Evolutionary conservation across 495 filamentous ascomycete species (phyloP).

Genomic region (Cercophora samala): DNA sequence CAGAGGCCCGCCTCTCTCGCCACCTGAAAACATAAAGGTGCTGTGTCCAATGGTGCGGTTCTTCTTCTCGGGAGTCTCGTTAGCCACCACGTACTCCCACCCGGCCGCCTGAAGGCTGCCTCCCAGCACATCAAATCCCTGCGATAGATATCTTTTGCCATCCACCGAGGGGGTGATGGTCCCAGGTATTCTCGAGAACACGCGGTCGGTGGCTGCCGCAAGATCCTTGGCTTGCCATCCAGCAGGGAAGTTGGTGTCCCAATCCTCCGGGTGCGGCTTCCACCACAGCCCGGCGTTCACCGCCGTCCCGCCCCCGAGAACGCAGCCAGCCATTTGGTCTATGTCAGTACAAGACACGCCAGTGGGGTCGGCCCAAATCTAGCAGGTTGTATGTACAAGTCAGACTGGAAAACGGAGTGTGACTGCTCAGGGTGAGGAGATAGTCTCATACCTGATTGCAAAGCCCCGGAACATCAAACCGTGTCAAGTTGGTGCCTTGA

Average conservation of each 20-base stretch:
- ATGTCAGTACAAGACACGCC: conserved; percentile 63
- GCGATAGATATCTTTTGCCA: conserved; percentile 61
- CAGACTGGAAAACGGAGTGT: neutral
- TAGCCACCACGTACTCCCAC: conserved; percentile 60
- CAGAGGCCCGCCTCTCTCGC: conserved; percentile 64
- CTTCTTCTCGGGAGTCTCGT: conserved; percentile 58
- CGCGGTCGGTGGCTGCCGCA: conserved; percentile 50
- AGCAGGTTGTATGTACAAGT: neutral
- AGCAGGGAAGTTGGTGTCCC: conserved; percentile 65
- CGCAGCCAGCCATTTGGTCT: conserved; percentile 67
- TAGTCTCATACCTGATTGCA: conserved; percentile 44
- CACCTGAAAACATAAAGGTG: conserved; percentile 62
- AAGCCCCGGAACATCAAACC: conserved; percentile 71
- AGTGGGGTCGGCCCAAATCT: conserved; percentile 57
- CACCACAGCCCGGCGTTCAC: conserved; percentile 62
- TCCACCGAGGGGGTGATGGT: conserved; percentile 63
- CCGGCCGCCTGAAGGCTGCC: conserved; percentile 52
- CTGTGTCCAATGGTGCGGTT: conserved; percentile 61
- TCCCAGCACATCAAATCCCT: conserved; percentile 57
- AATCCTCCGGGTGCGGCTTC: conserved; percentile 54
- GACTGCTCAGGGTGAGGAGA: neutral
- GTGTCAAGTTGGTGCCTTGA: conserved; percentile 59
- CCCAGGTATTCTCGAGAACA: conserved; percentile 66
- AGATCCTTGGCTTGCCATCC: conserved; percentile 68
- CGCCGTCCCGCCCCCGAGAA: conserved; percentile 69